Conservation (phyloP, 345 rosid genomes). For the Eutrema yunnanense region DNA sequence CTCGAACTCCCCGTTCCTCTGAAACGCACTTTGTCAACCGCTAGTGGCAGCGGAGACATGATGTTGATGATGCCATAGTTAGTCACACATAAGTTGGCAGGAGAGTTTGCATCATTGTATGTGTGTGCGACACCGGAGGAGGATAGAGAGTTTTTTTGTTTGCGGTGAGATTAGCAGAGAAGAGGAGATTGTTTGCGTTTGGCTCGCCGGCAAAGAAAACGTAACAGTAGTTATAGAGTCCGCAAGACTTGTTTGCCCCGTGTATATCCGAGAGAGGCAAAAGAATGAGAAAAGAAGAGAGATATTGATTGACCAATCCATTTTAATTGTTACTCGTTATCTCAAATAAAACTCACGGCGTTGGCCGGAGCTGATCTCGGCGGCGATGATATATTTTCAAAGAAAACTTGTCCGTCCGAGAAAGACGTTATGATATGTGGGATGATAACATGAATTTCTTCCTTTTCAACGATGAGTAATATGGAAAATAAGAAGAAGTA, state of each 20-base stretch:
- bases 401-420: not conserved
- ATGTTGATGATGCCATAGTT: conserved; percentile 23
- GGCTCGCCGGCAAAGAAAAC: not conserved
- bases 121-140: not conserved
- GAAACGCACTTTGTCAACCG: conserved; percentile 19
- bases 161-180: conserved; percentile 14
- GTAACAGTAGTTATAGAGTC: conserved; percentile 20
- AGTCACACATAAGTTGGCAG: not conserved
- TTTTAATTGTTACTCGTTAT: not conserved
- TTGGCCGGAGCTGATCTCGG: not conserved
- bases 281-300: conserved; percentile 4
- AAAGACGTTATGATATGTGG: not conserved
- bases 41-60: conserved; percentile 19
- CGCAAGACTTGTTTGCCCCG: conserved; percentile 8
- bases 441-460: not conserved
- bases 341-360: not conserved
- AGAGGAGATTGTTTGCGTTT: conserved; percentile 11
- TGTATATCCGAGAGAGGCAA: conserved; percentile 17
- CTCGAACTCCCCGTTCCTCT: conserved; percentile 60
- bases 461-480: not conserved
- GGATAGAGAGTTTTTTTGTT: conserved; percentile 12
- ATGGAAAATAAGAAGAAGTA: not conserved
- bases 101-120: conserved; percentile 18
- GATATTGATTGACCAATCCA: not conserved
- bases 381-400: not conserved